Conservation (phyloP, 768 basidiomycete genomes). For the Agrocybe chaxingu region DNA sequence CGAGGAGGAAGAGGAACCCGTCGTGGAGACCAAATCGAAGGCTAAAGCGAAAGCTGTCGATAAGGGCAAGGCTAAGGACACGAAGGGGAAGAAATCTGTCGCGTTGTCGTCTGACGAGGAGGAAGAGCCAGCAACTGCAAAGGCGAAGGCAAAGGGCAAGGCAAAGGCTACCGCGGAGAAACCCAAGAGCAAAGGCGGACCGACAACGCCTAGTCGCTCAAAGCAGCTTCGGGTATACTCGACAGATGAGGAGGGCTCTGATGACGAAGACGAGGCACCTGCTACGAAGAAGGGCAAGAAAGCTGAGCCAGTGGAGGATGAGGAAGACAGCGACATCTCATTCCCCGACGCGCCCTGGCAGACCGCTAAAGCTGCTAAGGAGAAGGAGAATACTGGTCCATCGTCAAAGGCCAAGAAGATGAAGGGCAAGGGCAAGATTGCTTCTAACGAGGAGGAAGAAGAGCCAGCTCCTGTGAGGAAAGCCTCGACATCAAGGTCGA, state of each 20-base stretch:
- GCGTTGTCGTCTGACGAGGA: not conserved
- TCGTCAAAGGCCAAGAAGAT: slow-evolving; percentile 4
- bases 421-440: slow-evolving; percentile 5
- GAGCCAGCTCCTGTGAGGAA: not conserved
- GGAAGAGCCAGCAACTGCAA: not conserved
- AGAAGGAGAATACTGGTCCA: not conserved
- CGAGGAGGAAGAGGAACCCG: slow-evolving; percentile 8
- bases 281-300: not conserved
- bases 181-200: not conserved
- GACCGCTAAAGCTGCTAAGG: slow-evolving; percentile 2
- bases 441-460: not conserved
- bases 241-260: slow-evolving; percentile 2
- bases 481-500: slow-evolving; percentile 7
- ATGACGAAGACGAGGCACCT: slow-evolving; percentile 12
- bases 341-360: slow-evolving; percentile 7
- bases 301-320: not conserved
- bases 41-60: slow-evolving; percentile 6
- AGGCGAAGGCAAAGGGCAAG: slow-evolving; percentile 8
- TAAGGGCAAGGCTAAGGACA: slow-evolving; percentile 4
- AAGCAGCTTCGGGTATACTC: slow-evolving; percentile 13
- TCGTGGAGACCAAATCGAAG: slow-evolving; percentile 1
- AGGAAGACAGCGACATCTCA: slow-evolving; percentile 1
- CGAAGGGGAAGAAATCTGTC: slow-evolving; percentile 1
- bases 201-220: not conserved
- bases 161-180: slow-evolving; percentile 11